Base-by-base conservation (phyloP, 192 early-diverging fungal genomes). In the Backusella psychrophila region DNA sequence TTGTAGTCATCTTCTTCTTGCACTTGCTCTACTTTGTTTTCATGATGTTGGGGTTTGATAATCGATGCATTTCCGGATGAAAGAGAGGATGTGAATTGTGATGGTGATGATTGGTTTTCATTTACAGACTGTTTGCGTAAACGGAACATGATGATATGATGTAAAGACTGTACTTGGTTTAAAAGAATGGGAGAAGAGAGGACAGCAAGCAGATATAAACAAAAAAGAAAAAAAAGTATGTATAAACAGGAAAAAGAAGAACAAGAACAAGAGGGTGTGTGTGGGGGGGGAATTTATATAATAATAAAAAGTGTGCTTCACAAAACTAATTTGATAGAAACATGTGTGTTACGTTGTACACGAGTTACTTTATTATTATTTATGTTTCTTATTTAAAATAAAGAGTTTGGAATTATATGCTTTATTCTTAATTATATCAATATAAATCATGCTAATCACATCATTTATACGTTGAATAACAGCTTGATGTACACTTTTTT, bases 281-380 rank as follows among this genome's bases (percentile, higher is more conserved):
- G 33, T 3, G 39, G 12, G 11, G 33, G 8, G 39, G 12, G 11
- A 41, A 69, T 69, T 41, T 19, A n/a, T 41, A 63, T 3, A 26
- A 11, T 63, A 63, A 63, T 29, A 63, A 63, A 63, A 63, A n/a
- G n/a, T 46, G 42, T 71, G 70, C 70, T 71, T 71, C 70, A 71
- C 44, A 71, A 71, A 71, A 71, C 70, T 49, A 71, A 49, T 49
- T 71, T 71, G 70, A 49, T 71, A 49, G 39, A 71, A 42, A 19
- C 12, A 21, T 35, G 23, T 41, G 68, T 69, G 68, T 4, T 41
- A 69, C 70, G 44, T 71, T 29, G 70, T 33, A 33, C 70, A 71
- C 35, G 41, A 63, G 23, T 26, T 63, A 63, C 56, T 63, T 29
- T 63, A n/a, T n/a, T n/a, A n/a, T 29, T 59, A 3, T 21, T n/a